Percentiles rank a stretch among this genome's conserved stretches.
phyloP scores from a whole-genome alignment of 192 early-diverging fungal species.

The Backusella circina region DNA sequence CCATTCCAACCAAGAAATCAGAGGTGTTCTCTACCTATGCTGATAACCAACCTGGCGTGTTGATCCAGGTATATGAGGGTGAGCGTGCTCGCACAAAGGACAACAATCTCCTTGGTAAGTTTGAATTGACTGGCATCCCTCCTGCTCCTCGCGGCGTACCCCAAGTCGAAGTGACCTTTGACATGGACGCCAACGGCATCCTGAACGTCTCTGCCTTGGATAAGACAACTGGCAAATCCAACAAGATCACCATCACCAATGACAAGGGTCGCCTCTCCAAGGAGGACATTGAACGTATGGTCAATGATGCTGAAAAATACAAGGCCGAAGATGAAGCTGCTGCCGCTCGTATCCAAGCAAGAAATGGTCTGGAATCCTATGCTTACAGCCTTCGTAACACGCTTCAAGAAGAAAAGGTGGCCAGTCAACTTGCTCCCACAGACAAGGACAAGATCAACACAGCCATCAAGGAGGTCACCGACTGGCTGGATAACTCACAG shows the following conservation, averaged over 20 bases:
- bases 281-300: conserved; percentile 99
- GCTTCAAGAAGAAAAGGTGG: conserved; percentile 60
- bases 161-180: conserved; percentile 96
- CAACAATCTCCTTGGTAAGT: conserved; percentile 98
- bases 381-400: conserved; percentile 97
- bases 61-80: conserved; percentile 97
- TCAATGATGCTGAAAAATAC: conserved; percentile 87
- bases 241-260: conserved; percentile 99
- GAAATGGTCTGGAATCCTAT: conserved; percentile 95
- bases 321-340: conserved; percentile 82
- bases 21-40: conserved; percentile 97
- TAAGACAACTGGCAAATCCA: conserved; percentile 91
- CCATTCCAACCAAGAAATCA: conserved; percentile 96
- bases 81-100: conserved; percentile 96
- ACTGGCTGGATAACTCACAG: conserved; percentile 86
- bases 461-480: conserved; percentile 81
- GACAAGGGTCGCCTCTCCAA: conserved; percentile 97
- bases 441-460: conserved; percentile 84
- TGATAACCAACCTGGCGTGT: conserved; percentile 94
- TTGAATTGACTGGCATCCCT: conserved; percentile 95
- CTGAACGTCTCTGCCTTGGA: conserved; percentile 91
- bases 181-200: conserved; percentile 97
- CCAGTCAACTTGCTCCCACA: conserved; percentile 67
- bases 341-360: conserved; percentile 83
- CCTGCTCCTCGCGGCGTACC: conserved; percentile 96